Evolutionary conservation across 2,329 filamentous ascomycete species (phyloP).

Genomic region (Amesomyces nigricolor): DNA sequence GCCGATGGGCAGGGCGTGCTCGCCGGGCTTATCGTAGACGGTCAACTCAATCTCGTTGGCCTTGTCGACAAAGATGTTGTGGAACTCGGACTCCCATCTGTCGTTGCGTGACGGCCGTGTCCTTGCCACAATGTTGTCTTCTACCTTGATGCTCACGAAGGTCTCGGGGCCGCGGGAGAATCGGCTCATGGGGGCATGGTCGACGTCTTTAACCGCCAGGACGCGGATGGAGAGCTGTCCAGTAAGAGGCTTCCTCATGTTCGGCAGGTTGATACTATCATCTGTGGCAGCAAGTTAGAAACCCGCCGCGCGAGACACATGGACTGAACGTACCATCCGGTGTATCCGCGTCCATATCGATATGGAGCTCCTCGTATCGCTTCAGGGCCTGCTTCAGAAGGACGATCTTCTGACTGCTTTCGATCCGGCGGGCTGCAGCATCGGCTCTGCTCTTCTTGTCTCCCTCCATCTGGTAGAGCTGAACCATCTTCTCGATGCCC

Average conservation of each 20-base stretch:
- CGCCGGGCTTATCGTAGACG: conserved; percentile 90
- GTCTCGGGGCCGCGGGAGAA: conserved; percentile 92
- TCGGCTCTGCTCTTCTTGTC: conserved; percentile 94
- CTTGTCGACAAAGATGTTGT: conserved; percentile 93
- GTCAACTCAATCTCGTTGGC: conserved; percentile 97
- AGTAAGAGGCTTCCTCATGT: conserved; percentile 90
- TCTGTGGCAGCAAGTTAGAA: conserved; percentile 48
- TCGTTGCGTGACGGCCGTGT: conserved; percentile 83
- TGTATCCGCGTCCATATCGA: conserved; percentile 80
- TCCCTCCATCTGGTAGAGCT: conserved; percentile 93
- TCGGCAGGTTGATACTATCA: conserved; percentile 93
- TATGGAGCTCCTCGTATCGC: conserved; percentile 93
- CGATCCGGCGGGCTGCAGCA: conserved; percentile 79
- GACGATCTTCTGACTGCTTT: conserved; percentile 97
- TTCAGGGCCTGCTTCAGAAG: conserved; percentile 92
- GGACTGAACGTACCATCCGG: conserved; percentile 62
- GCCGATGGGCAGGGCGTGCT: conserved; percentile 86
- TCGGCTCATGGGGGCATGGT: conserved; percentile 77
- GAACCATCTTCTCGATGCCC: conserved; percentile 98
- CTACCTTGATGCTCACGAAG: conserved; percentile 92
- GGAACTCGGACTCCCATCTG: conserved; percentile 84
- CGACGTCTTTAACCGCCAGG: conserved; percentile 85
- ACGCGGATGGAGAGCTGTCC: conserved; percentile 84
- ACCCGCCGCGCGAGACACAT: neutral
- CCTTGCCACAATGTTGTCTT: conserved; percentile 84